A percentile compares a stretch with the other conserved stretches of the same genome.
phyloP scores from a whole-genome alignment of 1,284 basidiomycete genomes.

The Volvariella volvacea region DNA sequence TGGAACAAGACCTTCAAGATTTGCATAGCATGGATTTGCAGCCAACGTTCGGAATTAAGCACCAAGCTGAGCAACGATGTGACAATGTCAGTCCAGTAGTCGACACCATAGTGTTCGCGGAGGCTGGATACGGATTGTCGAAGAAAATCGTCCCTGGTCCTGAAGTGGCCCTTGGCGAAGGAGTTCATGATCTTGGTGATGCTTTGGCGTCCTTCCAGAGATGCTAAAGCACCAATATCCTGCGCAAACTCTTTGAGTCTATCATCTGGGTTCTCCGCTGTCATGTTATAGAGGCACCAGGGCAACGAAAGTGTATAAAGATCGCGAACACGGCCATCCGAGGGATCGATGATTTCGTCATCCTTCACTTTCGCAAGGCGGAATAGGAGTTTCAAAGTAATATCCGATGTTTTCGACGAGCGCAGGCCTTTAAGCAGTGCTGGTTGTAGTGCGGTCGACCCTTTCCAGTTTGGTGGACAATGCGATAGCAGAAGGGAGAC shows the following conservation, averaged over 20 bases:
- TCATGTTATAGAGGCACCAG: constrained; percentile 83
- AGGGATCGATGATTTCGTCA: constrained; percentile 66
- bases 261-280: constrained; percentile 55
- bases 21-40: constrained; percentile 79
- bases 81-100: constrained; percentile 71
- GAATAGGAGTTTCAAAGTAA: constrained; percentile 69
- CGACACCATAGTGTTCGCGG: constrained; percentile 72
- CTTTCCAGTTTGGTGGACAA: constrained; percentile 72
- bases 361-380: constrained; percentile 59
- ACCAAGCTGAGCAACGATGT: constrained; percentile 81
- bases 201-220: constrained; percentile 64
- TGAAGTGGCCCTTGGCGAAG: constrained; percentile 83
- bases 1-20: constrained; percentile 87
- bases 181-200: constrained; percentile 85
- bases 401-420: constrained; percentile 65
- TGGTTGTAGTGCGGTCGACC: constrained; percentile 61
- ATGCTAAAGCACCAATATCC: constrained; percentile 70
- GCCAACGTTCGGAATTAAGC: constrained; percentile 81
- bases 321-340: constrained; percentile 72
- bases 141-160: constrained; percentile 91
- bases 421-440: constrained; percentile 78
- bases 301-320: constrained; percentile 83
- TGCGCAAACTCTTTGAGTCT: constrained; percentile 67
- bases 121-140: constrained; percentile 84
- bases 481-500: constrained; percentile 61